phyloP scores from a whole-genome alignment of 805 yeast species.

The Wickerhamiella sergipiensis region DNA sequence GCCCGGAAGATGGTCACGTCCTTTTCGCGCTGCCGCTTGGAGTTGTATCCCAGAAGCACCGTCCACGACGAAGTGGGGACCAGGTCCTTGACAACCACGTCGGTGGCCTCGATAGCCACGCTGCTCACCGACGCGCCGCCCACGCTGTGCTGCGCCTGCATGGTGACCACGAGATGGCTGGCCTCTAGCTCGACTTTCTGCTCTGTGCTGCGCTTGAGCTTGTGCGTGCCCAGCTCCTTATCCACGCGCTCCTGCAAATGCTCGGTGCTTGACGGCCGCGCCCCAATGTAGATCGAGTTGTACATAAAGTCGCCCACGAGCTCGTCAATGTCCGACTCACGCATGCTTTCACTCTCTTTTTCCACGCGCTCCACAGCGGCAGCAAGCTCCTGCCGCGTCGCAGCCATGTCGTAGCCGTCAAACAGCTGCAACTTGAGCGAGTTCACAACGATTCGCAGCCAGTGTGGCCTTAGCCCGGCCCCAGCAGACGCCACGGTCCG shows the following conservation, averaged over 20 bases:
- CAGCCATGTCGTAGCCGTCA: slow-evolving; percentile 91
- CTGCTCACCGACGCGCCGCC: slow-evolving; percentile 27
- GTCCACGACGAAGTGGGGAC: slow-evolving; percentile 87
- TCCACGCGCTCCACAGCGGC: slow-evolving; percentile 56
- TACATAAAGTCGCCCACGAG: slow-evolving; percentile 51
- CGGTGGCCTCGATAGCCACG: slow-evolving; percentile 36
- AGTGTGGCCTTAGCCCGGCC: background rate
- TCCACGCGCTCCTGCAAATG: slow-evolving; percentile 42
- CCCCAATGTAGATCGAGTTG: slow-evolving; percentile 57
- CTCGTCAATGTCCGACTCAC: slow-evolving; percentile 5
- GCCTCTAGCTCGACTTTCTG: slow-evolving; percentile 23
- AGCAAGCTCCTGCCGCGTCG: slow-evolving; percentile 52
- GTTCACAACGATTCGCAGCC: background rate
- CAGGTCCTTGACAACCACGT: slow-evolving; percentile 56
- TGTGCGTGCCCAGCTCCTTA: slow-evolving; percentile 27
- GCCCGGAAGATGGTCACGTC: background rate
- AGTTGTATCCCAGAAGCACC: slow-evolving; percentile 38
- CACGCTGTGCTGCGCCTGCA: background rate
- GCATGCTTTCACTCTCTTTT: slow-evolving; percentile 16
- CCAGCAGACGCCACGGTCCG: background rate
- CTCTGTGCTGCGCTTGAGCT: slow-evolving; percentile 7
- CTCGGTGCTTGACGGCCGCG: slow-evolving; percentile 19
- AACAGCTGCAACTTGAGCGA: slow-evolving; percentile 31
- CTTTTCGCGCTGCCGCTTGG: slow-evolving; percentile 2
- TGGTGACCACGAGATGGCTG: slow-evolving; percentile 13